Conservation (phyloP, 768 basidiomycete genomes). For the Kwoniella sp. region DNA sequence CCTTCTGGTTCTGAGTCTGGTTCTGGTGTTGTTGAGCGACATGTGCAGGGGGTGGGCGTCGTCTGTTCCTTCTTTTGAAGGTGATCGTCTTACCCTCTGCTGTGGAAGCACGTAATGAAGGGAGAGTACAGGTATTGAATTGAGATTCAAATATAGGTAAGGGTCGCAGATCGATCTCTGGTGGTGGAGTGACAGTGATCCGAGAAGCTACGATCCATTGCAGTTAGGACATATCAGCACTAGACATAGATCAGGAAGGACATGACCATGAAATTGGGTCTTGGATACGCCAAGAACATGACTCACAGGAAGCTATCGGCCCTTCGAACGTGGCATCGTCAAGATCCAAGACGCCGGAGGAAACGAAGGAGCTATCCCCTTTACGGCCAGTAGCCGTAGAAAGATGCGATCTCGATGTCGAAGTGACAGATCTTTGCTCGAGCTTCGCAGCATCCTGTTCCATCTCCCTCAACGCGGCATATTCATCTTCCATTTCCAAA, state of each 20-base stretch:
- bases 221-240: too few species aligned
- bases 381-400: neutral
- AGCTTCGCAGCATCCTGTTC: conserved; percentile 12
- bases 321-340: neutral
- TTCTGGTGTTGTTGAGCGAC: neutral
- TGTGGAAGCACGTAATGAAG: conserved; percentile 34
- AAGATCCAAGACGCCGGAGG: conserved; percentile 10
- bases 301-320: conserved; percentile 27
- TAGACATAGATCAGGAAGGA: too few species aligned
- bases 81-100: conserved; percentile 33
- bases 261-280: too few species aligned
- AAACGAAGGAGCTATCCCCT: neutral
- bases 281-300: too few species aligned
- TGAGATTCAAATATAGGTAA: conserved; percentile 16
- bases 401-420: neutral
- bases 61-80: conserved; percentile 35
- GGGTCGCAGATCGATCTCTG: conserved; percentile 11
- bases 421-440: neutral
- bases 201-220: too few species aligned
- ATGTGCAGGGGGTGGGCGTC: conserved; percentile 16
- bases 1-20: neutral
- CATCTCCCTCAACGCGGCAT: conserved; percentile 25
- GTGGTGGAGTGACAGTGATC: conserved; percentile 10
- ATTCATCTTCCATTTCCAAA: conserved; percentile 35
- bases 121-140: conserved; percentile 22